phyloP scores from a whole-genome alignment of 495 filamentous ascomycete species.

The Aspergillus panamensis region DNA sequence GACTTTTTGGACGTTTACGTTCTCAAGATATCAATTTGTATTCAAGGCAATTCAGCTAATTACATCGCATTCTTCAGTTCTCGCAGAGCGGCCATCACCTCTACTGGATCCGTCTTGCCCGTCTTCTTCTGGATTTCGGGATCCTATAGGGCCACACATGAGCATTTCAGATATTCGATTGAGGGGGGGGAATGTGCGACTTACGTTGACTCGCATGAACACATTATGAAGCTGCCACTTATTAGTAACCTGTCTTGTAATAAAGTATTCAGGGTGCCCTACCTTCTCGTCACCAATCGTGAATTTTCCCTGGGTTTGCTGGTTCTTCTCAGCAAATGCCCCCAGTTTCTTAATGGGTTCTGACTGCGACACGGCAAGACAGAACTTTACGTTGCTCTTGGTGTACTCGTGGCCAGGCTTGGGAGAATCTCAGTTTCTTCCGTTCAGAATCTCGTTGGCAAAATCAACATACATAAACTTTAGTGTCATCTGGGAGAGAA shows the following conservation, averaged over 20 bases:
- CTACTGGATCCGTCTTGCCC: slow-evolving; percentile 75
- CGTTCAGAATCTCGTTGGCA: background rate
- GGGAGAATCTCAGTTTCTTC: background rate
- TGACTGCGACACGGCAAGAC: slow-evolving; percentile 64
- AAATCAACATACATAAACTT: slow-evolving; percentile 70
- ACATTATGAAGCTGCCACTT: slow-evolving; percentile 79
- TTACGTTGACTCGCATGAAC: slow-evolving; percentile 86
- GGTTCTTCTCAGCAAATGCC: slow-evolving; percentile 71
- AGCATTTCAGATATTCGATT: too few relatives aligned
- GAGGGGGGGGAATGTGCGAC: slow-evolving; percentile 22
- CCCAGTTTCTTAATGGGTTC: slow-evolving; percentile 74
- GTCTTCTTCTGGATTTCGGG: slow-evolving; percentile 79
- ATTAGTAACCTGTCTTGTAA: slow-evolving; percentile 6
- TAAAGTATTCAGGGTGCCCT: slow-evolving; percentile 5
- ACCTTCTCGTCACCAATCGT: slow-evolving; percentile 99
- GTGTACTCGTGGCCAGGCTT: slow-evolving; percentile 97
- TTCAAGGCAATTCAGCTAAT: background rate
- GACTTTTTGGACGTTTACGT: too few relatives aligned
- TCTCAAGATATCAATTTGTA: background rate
- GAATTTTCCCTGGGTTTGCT: slow-evolving; percentile 91
- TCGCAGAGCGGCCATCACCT: slow-evolving; percentile 80
- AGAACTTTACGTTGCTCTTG: slow-evolving; percentile 88
- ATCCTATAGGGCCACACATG: slow-evolving; percentile 51
- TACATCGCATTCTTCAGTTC: slow-evolving; percentile 68
- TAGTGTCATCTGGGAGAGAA: slow-evolving; percentile 82